A percentile compares a stretch with the other conserved stretches of the same genome.
Conservation (phyloP, 345 rosid species). For the Bruguiera gymnorhiza region DNA sequence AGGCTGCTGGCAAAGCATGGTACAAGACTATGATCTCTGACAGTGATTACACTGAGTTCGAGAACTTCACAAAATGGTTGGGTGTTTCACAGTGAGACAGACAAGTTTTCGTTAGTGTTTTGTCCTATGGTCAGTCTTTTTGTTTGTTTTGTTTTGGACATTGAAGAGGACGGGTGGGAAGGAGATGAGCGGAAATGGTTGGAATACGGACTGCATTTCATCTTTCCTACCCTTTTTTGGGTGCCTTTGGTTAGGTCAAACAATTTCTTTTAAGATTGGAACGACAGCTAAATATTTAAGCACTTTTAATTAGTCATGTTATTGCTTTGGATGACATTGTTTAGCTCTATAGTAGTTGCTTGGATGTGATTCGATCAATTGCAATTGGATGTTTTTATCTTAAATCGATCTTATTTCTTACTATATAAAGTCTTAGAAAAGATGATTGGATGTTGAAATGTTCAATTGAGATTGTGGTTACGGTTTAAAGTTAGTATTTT, state of each 20-base stretch:
- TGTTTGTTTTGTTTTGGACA: constrained; percentile 6
- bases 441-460: too few relatives aligned
- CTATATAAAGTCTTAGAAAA: too few relatives aligned
- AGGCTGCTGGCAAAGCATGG: constrained; percentile 93
- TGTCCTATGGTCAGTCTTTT: not conserved
- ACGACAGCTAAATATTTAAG: not conserved
- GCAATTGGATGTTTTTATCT: too few relatives aligned
- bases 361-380: too few relatives aligned
- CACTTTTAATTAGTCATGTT: not conserved
- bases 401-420: too few relatives aligned
- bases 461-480: too few relatives aligned
- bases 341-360: not conserved
- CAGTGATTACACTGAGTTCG: constrained; percentile 84
- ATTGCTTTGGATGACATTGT: not conserved
- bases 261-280: not conserved
- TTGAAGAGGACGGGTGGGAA: not conserved
- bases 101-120: not conserved
- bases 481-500: too few relatives aligned
- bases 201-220: not conserved
- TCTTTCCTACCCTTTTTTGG: not conserved
- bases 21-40: constrained; percentile 89
- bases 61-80: constrained; percentile 87
- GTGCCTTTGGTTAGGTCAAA: not conserved
- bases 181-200: not conserved
- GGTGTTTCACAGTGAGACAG: constrained; percentile 53